Conservation (phyloP, 495 filamentous ascomycete species). For the Penicillium antarcticum region DNA sequence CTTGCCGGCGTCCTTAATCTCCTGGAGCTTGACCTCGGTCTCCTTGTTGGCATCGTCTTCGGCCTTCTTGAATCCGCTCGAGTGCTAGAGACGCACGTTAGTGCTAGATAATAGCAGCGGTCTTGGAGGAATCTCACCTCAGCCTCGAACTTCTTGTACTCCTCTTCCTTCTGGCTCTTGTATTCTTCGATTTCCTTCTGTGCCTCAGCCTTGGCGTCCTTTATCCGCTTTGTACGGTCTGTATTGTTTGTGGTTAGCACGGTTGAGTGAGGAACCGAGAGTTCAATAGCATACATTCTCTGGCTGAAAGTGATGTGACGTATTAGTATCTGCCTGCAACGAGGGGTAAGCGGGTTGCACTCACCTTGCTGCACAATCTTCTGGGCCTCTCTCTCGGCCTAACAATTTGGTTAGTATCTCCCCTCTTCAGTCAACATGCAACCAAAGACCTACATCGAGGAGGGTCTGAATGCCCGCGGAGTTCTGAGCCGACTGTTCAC, state of each 20-base stretch:
- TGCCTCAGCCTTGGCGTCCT: slow-evolving; percentile 89
- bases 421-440: neutral
- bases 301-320: slow-evolving; percentile 45
- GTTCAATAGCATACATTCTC: slow-evolving; percentile 61
- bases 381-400: slow-evolving; percentile 98
- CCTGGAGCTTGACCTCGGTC: slow-evolving; percentile 73
- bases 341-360: slow-evolving; percentile 8
- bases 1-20: slow-evolving; percentile 76
- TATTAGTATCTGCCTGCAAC: slow-evolving; percentile 26
- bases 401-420: slow-evolving; percentile 26
- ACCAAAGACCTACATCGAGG: slow-evolving; percentile 76
- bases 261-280: slow-evolving; percentile 7
- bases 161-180: slow-evolving; percentile 81
- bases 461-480: slow-evolving; percentile 97
- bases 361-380: slow-evolving; percentile 96
- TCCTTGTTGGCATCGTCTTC: slow-evolving; percentile 83
- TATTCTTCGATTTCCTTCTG: slow-evolving; percentile 99
- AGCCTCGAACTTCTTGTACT: slow-evolving; percentile 92
- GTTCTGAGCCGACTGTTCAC: slow-evolving; percentile 87
- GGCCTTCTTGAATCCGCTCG: slow-evolving; percentile 80
- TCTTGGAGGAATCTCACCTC: slow-evolving; percentile 55
- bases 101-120: neutral
- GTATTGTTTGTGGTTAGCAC: slow-evolving; percentile 32
- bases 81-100: slow-evolving; percentile 54
- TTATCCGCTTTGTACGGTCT: slow-evolving; percentile 97